These are phyloP conservation scores for Anisodus acutangulus DNA, from an alignment of 257 asterid genomes.

Conservation along the genomic window DNA sequence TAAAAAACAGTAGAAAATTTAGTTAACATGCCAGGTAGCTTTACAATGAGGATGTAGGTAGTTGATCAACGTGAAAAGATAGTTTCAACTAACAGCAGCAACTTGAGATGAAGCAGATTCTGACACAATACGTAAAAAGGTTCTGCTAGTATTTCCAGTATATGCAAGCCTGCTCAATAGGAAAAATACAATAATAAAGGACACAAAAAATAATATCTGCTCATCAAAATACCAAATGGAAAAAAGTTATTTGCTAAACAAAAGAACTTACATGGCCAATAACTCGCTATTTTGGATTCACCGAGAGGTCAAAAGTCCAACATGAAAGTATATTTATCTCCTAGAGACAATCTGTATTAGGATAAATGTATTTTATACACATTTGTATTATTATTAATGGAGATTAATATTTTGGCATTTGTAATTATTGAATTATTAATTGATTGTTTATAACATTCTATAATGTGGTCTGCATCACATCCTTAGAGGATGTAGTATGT, in stretches of 20 bases:
- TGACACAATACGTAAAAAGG: conserved; percentile 86
- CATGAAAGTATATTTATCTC: too few relatives aligned
- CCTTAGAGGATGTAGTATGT: too few relatives aligned
- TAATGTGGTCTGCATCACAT: too few relatives aligned
- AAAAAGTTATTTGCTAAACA: neutral
- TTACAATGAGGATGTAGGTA: conserved; percentile 68
- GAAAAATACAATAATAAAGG: neutral
- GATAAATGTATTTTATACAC: too few relatives aligned
- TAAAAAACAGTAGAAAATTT: neutral
- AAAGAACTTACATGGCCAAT: neutral
- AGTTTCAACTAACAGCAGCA: conserved; percentile 73
- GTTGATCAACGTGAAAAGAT: conserved; percentile 71
- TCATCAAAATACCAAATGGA: neutral
- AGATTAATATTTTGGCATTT: too few relatives aligned
- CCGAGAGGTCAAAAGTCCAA: neutral
- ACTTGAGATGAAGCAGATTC: conserved; percentile 71
- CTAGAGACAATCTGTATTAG: too few relatives aligned
- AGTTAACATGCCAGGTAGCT: conserved; percentile 64
- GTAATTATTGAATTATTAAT: too few relatives aligned
- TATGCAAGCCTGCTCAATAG: conserved; percentile 65
- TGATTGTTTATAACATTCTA: too few relatives aligned
- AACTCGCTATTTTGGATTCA: neutral
- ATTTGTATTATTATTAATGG: too few relatives aligned
- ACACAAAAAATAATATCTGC: neutral
- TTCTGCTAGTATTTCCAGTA: conserved; percentile 84